Evolutionary conservation across 345 rosid genomes (phyloP), one percentile per base, ranked within the genome.

Genomic region (Eucalyptus polybractea): DNA sequence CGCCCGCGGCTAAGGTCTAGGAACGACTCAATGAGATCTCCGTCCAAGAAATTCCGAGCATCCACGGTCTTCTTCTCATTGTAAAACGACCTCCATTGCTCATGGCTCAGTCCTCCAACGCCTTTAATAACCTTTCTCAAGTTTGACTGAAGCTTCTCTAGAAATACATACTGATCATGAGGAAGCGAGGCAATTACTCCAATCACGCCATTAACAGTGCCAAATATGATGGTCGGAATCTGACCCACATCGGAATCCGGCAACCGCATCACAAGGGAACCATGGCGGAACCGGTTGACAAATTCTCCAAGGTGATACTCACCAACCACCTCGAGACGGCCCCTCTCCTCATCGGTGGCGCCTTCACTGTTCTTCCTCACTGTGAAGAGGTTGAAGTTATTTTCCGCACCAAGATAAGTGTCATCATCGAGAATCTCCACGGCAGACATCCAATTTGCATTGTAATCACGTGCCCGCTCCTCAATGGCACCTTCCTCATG

Each of bases 121-220:
- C 99, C 99, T 90, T 97, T 96, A 33, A 97, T 97, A 91, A 96
- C 97, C 93, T 94, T 96, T 90, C 96, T 95, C 91, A 98, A 88
- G 91, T 94, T 94, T 13, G 96, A 90, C 90, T 97, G 97, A 47
- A 98, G 95, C 91, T 96, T 96, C 93, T 97, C 99, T 80, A 97
- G 86, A 91, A 97, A 97, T 19, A 91, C 40, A 45, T 95, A 97
- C 88, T 95, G 97, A 15, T 95, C 97, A 13, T 94, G 95, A 44
- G 98, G 97, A 60, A 98, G 95, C 2, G 99, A 98, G 22, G 99
- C 99, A 87, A 98, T 95, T 50, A 97, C 98, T 67, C 98, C 99
- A 21, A 98, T 97, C 83, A 95, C 98, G 4, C 99, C 99, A 62
- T 94, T 96, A 9, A 97, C 96, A 1, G 99, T 95, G 22, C 98